A percentile compares a stretch with the other conserved stretches of the same genome.
Conservation (phyloP, 352 stramenopile genomes). For the Phytophthora macrochlamydospora region DNA sequence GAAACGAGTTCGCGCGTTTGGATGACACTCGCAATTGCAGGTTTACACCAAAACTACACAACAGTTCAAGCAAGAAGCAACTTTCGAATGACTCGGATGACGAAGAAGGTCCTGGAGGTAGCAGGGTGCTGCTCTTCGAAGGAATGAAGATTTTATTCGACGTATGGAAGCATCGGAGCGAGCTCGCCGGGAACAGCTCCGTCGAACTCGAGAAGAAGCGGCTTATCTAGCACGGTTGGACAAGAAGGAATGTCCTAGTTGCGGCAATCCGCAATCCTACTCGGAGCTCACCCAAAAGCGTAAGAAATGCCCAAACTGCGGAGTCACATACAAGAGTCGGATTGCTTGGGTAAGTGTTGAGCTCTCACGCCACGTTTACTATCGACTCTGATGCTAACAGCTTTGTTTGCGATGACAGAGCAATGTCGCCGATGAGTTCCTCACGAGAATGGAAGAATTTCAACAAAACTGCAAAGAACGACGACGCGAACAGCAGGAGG, state of each 20-base stretch:
- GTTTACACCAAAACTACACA: slow-evolving; percentile 52
- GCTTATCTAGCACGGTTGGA: slow-evolving; percentile 62
- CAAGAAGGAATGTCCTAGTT: slow-evolving; percentile 83
- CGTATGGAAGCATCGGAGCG: slow-evolving; percentile 77
- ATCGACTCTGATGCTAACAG: not conserved
- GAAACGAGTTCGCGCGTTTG: slow-evolving; percentile 50
- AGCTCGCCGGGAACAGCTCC: slow-evolving; percentile 58
- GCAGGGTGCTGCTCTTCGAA: slow-evolving; percentile 20
- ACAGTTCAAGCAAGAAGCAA: slow-evolving; percentile 24
- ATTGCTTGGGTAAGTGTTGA: slow-evolving; percentile 59
- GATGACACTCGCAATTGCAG: slow-evolving; percentile 64
- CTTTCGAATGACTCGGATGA: slow-evolving; percentile 47
- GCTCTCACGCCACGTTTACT: no score
- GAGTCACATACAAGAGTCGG: slow-evolving; percentile 65
- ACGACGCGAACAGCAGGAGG: slow-evolving; percentile 21
- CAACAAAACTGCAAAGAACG: slow-evolving; percentile 22
- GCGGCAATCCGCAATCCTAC: slow-evolving; percentile 76
- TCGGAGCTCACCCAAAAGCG: slow-evolving; percentile 79
- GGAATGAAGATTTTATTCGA: slow-evolving; percentile 67
- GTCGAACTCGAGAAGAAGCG: slow-evolving; percentile 62
- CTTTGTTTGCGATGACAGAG: slow-evolving; percentile 29
- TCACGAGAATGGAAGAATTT: slow-evolving; percentile 57
- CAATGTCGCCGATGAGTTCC: slow-evolving; percentile 66
- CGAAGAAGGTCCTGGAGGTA: slow-evolving; percentile 31
- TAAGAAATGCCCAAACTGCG: slow-evolving; percentile 83